A percentile compares a stretch with the other conserved stretches of the same genome.
Evolutionary conservation across 2,329 filamentous ascomycete genomes (phyloP).

Genomic region (Sporothrix sp.): DNA sequence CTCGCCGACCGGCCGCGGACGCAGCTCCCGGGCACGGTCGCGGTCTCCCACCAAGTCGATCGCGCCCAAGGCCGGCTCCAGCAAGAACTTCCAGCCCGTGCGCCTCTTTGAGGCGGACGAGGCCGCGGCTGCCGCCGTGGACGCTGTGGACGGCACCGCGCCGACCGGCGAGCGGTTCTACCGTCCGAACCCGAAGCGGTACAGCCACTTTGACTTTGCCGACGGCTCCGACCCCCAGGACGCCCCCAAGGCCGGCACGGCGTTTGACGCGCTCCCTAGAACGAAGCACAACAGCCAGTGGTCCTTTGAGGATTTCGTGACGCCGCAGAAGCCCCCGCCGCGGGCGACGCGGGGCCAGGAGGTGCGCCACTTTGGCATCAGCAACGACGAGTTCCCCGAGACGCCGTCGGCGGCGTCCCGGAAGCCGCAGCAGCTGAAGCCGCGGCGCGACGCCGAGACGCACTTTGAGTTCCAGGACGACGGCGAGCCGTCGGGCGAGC

Average conservation of each 20-base stretch:
- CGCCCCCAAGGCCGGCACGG: constrained; percentile 32
- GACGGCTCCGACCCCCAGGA: constrained; percentile 50
- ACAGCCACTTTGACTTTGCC: constrained; percentile 74
- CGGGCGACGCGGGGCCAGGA: constrained; percentile 57
- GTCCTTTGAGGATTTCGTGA: constrained; percentile 81
- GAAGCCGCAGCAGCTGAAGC: constrained; percentile 50
- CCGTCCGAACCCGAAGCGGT: constrained; percentile 68
- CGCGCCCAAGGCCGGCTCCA: constrained; percentile 43
- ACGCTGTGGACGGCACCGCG: constrained; percentile 24
- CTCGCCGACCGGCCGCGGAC: constrained; percentile 2
- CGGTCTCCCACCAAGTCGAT: constrained; percentile 30
- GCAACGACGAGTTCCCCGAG: constrained; percentile 50
- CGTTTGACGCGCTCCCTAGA: constrained; percentile 35
- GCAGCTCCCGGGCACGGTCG: constrained; percentile 37
- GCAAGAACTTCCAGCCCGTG: constrained; percentile 53
- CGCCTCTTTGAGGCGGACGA: constrained; percentile 47
- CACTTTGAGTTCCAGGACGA: constrained; percentile 83
- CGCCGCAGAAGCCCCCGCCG: constrained; percentile 63
- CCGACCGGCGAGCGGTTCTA: constrained; percentile 37
- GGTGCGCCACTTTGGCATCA: constrained; percentile 68
- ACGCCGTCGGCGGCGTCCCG: constrained; percentile 40
- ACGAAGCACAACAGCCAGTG: constrained; percentile 66
- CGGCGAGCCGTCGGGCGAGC: constrained; percentile 45
- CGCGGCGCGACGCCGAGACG: constrained; percentile 67
- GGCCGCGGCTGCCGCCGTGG: constrained; percentile 24